Evolutionary conservation across 768 basidiomycete species (phyloP).

Genomic region (Auriscalpium orientale): DNA sequence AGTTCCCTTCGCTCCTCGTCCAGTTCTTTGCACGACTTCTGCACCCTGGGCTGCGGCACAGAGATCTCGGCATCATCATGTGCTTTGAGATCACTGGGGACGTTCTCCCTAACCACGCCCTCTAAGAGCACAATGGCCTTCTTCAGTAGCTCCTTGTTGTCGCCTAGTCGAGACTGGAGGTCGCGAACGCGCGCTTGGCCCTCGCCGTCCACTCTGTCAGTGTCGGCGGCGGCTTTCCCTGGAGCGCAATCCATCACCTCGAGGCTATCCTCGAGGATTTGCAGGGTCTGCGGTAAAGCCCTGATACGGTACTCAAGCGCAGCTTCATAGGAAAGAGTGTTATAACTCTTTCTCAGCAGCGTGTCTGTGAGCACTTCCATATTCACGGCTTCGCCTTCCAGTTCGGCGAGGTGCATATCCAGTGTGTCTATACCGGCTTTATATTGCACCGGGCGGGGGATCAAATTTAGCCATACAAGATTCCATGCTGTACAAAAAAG

Average conservation of each 20-base stretch:
- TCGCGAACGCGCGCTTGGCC: conserved; percentile 36
- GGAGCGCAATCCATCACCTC: conserved; percentile 40
- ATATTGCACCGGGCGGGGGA: no score
- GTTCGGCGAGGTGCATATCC: no score
- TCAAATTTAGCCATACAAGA: no score
- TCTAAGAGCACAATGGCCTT: conserved; percentile 45
- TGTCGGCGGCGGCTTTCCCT: conserved; percentile 27
- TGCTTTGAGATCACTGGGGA: conserved; percentile 40
- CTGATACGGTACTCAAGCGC: conserved; percentile 38
- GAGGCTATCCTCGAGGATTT: conserved; percentile 36
- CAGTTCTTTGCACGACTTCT: conserved; percentile 37
- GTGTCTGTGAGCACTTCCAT: no score
- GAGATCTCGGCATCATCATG: conserved; percentile 59
- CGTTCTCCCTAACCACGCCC: conserved; percentile 39
- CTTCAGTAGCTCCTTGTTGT: conserved; percentile 34
- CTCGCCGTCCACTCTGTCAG: conserved; percentile 39
- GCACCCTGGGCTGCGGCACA: conserved; percentile 41
- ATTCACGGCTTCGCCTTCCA: no score
- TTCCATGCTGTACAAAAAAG: no score
- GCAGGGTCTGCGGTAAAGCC: conserved; percentile 33
- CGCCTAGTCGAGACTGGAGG: conserved; percentile 37
- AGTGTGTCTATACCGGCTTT: no score
- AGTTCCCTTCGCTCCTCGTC: conserved; percentile 62
- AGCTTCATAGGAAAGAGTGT: conserved; percentile 29
- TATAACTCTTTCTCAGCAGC: conserved; percentile 39